A percentile compares a stretch with the other conserved stretches of the same genome.
Evolutionary conservation across 148 eudicot species (phyloP).

Genomic region (Agrostemma githago): DNA sequence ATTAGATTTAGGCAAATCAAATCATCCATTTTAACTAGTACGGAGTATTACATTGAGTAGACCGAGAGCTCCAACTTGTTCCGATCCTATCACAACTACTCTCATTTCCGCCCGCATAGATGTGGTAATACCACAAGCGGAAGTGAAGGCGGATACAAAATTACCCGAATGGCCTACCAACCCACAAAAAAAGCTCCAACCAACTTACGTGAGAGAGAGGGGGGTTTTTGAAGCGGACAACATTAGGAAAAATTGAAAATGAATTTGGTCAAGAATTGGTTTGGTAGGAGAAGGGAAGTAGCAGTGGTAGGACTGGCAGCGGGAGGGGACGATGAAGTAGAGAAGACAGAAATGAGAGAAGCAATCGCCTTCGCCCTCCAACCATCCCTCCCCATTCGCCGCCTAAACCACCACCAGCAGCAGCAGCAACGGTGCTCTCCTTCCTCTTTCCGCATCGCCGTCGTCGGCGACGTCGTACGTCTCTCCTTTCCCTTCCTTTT

Average conservation of each 20-base stretch:
- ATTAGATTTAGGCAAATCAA: too few relatives aligned
- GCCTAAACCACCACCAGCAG: not conserved
- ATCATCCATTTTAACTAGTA: too few relatives aligned
- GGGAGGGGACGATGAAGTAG: not conserved
- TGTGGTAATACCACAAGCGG: not conserved
- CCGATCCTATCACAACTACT: not conserved
- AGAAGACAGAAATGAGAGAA: not conserved
- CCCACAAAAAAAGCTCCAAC: too few relatives aligned
- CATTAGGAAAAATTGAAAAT: too few relatives aligned
- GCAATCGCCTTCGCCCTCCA: not conserved
- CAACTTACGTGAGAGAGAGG: too few relatives aligned
- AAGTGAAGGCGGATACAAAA: not conserved
- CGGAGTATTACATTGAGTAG: too few relatives aligned
- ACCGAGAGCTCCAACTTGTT: too few relatives aligned
- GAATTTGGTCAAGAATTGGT: not conserved
- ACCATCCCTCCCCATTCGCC: not conserved
- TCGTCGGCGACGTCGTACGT: conserved; percentile 80
- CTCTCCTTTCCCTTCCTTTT: not conserved
- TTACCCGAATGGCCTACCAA: too few relatives aligned
- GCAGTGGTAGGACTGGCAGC: not conserved
- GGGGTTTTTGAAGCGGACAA: too few relatives aligned
- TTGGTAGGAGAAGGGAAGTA: not conserved
- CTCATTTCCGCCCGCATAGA: not conserved
- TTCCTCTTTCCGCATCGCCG: conserved; percentile 49
- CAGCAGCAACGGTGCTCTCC: conserved; percentile 16